These are phyloP conservation scores for Sordariomycetes sp. DNA, from an alignment of 2,329 filamentous ascomycete genomes.

Conservation along the genomic window DNA sequence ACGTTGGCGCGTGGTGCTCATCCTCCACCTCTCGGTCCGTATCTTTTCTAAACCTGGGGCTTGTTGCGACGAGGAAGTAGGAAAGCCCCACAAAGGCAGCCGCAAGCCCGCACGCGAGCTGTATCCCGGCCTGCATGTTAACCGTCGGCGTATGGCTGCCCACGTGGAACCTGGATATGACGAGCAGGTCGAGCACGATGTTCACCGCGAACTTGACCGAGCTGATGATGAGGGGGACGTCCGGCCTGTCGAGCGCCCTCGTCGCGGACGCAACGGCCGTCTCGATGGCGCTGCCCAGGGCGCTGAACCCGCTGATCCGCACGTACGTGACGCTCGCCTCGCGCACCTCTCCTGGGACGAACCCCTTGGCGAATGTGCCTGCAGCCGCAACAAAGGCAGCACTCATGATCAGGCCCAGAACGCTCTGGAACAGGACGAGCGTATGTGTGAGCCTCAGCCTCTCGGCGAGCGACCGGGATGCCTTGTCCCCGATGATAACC, in stretches of 20 bases:
- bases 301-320: slow-evolving; percentile 51
- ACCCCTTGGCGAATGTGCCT: slow-evolving; percentile 42
- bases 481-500: slow-evolving; percentile 56
- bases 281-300: slow-evolving; percentile 51
- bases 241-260: slow-evolving; percentile 55
- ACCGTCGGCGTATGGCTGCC: slow-evolving; percentile 40
- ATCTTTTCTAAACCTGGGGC: slow-evolving; percentile 10
- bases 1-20: not conserved
- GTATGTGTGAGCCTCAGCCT: slow-evolving; percentile 51
- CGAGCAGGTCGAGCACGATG: slow-evolving; percentile 54
- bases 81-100: slow-evolving; percentile 43
- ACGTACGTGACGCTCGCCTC: slow-evolving; percentile 51
- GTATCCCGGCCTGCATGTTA: slow-evolving; percentile 53
- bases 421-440: slow-evolving; percentile 46
- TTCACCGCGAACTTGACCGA: slow-evolving; percentile 53
- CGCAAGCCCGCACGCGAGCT: slow-evolving; percentile 48
- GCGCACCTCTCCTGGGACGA: slow-evolving; percentile 51
- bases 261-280: slow-evolving; percentile 51
- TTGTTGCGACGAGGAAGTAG: slow-evolving; percentile 45
- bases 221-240: slow-evolving; percentile 58
- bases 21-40: not conserved
- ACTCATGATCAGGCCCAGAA: slow-evolving; percentile 49
- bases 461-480: slow-evolving; percentile 35
- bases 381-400: slow-evolving; percentile 46
- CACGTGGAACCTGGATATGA: slow-evolving; percentile 58